A percentile compares a stretch with the other conserved stretches of the same genome.
phyloP scores from a whole-genome alignment of 2,329 filamentous ascomycete species.

The Pseudogymnoascus sp. region DNA sequence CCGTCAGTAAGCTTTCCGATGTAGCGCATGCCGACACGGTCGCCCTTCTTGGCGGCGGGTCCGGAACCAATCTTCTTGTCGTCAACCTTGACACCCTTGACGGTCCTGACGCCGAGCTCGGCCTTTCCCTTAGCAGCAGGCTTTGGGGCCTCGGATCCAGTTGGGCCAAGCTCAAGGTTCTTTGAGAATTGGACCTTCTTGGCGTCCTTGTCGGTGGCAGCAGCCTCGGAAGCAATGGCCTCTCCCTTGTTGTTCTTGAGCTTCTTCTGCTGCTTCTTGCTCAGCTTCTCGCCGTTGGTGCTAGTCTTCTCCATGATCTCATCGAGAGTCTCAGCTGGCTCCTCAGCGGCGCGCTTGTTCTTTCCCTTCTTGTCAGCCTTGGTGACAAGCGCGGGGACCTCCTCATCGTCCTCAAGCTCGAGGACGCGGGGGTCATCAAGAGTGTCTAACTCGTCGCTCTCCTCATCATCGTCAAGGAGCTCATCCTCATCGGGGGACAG shows the following conservation, averaged over 20 bases:
- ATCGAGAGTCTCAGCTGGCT: slow-evolving; percentile 61
- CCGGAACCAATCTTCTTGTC: slow-evolving; percentile 90
- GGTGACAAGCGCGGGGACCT: slow-evolving; percentile 52
- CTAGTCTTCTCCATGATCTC: slow-evolving; percentile 71
- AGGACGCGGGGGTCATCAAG: slow-evolving; percentile 72
- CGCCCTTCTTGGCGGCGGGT: slow-evolving; percentile 77
- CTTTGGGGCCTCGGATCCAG: slow-evolving; percentile 52
- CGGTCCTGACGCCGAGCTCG: slow-evolving; percentile 61
- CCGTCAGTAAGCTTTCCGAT: slow-evolving; percentile 94
- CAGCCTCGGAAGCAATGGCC: slow-evolving; percentile 53
- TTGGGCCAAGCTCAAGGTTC: slow-evolving; percentile 95
- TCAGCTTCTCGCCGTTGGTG: slow-evolving; percentile 58
- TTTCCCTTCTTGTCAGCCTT: slow-evolving; percentile 55
- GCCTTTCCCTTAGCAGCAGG: slow-evolving; percentile 46
- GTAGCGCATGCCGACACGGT: slow-evolving; percentile 89
- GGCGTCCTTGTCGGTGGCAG: slow-evolving; percentile 51
- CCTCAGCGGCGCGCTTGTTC: slow-evolving; percentile 86
- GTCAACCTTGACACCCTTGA: slow-evolving; percentile 85
- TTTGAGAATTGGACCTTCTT: slow-evolving; percentile 99
- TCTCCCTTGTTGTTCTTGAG: slow-evolving; percentile 97
- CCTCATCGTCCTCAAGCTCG: slow-evolving; percentile 75
- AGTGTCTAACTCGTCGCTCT: slow-evolving; percentile 69
- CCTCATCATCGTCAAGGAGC: slow-evolving; percentile 50
- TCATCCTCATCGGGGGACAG: slow-evolving; percentile 73
- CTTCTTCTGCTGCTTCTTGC: slow-evolving; percentile 98